Conservation (phyloP, 805 yeast genomes). For the Barnettozyma salicaria region DNA sequence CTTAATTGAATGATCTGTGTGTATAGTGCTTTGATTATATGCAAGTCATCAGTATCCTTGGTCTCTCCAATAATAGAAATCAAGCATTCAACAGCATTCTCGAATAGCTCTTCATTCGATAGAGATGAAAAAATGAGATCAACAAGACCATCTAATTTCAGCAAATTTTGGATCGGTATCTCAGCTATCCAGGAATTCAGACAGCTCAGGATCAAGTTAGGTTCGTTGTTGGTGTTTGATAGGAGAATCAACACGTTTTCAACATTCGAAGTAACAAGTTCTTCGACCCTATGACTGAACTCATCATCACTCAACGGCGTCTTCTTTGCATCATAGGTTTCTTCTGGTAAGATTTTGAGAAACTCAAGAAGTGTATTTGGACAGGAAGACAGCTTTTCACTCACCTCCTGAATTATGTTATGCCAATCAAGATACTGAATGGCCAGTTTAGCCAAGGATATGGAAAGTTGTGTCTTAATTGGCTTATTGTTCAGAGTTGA, state of each 20-base stretch:
- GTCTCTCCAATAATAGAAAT: conserved; percentile 78
- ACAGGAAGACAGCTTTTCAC: conserved; percentile 36
- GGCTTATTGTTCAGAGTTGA: conserved; percentile 39
- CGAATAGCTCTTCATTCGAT: conserved; percentile 59
- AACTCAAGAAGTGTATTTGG: conserved; percentile 59
- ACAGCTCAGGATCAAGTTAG: conserved; percentile 57
- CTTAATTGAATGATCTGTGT: conserved; percentile 61
- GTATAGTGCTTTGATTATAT: conserved; percentile 59
- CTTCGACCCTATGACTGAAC: conserved; percentile 54
- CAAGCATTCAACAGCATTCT: conserved; percentile 82
- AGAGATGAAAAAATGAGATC: conserved; percentile 61
- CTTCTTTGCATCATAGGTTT: conserved; percentile 67
- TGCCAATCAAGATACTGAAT: conserved; percentile 74
- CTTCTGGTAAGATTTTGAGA: conserved; percentile 86
- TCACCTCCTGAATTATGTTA: conserved; percentile 63
- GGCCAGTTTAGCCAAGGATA: conserved; percentile 76
- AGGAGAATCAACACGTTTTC: conserved; percentile 61
- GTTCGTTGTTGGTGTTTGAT: conserved; percentile 31
- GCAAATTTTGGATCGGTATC: conserved; percentile 65
- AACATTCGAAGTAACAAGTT: conserved; percentile 60
- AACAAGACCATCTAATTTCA: conserved; percentile 59
- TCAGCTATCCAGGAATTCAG: conserved; percentile 89
- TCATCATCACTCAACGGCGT: conserved; percentile 81
- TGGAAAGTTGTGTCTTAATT: conserved; percentile 76
- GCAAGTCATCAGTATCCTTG: conserved; percentile 60